phyloP scores from a whole-genome alignment of 495 filamentous ascomycete species.

The Mytilinidion resinicola region DNA sequence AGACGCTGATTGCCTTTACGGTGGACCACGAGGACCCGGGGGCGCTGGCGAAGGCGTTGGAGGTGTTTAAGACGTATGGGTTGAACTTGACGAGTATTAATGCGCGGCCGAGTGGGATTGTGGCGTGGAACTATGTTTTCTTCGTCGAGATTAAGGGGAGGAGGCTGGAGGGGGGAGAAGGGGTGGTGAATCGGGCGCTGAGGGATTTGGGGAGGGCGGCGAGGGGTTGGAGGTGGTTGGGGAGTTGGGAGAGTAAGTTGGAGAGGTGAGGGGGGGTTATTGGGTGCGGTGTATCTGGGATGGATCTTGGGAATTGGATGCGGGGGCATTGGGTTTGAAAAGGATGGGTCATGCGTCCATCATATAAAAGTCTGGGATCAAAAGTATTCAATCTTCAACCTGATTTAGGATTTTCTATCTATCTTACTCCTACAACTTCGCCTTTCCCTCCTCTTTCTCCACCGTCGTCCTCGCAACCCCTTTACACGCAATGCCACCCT shows the following conservation, averaged over 20 bases:
- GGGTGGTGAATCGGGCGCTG: slow-evolving; percentile 42
- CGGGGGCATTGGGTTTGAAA: no score
- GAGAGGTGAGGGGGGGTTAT: background rate
- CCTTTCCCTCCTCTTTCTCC: background rate
- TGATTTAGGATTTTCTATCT: no score
- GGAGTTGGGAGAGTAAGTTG: slow-evolving; percentile 29
- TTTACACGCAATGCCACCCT: slow-evolving; percentile 35
- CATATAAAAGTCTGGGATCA: no score
- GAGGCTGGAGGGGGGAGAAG: slow-evolving; percentile 16
- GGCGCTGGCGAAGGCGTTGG: slow-evolving; percentile 70
- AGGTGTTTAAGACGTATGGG: slow-evolving; percentile 62
- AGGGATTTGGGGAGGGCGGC: slow-evolving; percentile 35
- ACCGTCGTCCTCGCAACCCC: slow-evolving; percentile 26
- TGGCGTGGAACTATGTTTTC: slow-evolving; percentile 88
- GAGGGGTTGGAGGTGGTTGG: slow-evolving; percentile 33
- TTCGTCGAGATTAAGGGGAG: slow-evolving; percentile 79
- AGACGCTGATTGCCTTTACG: slow-evolving; percentile 75
- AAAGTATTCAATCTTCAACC: no score
- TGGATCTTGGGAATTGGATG: background rate
- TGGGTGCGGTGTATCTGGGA: background rate
- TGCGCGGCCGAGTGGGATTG: slow-evolving; percentile 67
- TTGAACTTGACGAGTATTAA: slow-evolving; percentile 90
- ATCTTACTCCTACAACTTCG: no score
- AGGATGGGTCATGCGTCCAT: no score
- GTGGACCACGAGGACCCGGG: slow-evolving; percentile 72